Conservation (phyloP, 2,329 filamentous ascomycete genomes). For the Colletotrichum gigasporum region DNA sequence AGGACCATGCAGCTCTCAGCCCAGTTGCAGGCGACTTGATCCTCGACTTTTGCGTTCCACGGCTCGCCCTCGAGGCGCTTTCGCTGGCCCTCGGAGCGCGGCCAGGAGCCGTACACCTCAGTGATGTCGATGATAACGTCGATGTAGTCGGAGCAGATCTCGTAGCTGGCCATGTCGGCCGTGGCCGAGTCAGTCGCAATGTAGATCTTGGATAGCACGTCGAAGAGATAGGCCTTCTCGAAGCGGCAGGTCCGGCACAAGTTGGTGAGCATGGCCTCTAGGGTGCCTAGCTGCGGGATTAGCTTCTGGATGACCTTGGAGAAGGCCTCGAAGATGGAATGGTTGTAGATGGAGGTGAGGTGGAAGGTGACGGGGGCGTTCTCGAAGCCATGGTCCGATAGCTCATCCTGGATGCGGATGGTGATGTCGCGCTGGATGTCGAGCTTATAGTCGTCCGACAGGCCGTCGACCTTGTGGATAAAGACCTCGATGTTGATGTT, state of each 20-base stretch:
- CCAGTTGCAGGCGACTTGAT: conserved; percentile 72
- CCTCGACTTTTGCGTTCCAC: conserved; percentile 69
- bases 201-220: conserved; percentile 98
- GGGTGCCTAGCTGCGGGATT: conserved; percentile 89
- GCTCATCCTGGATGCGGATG: conserved; percentile 94
- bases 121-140: conserved; percentile 98
- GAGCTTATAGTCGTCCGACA: conserved; percentile 95
- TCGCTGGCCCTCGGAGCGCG: conserved; percentile 63
- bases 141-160: conserved; percentile 98
- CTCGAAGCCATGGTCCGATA: conserved; percentile 91
- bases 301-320: conserved; percentile 98
- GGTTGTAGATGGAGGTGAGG: conserved; percentile 97
- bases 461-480: conserved; percentile 98
- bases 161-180: conserved; percentile 94
- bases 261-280: conserved; percentile 94
- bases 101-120: conserved; percentile 88
- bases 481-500: conserved; percentile 98
- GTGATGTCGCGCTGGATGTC: conserved; percentile 97
- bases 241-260: conserved; percentile 93
- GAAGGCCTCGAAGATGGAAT: conserved; percentile 98
- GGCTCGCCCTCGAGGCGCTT: conserved; percentile 67
- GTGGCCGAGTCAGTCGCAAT: conserved; percentile 95
- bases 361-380: conserved; percentile 96
- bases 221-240: conserved; percentile 98
- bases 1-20: conserved; percentile 76